Percentiles rank a stretch among this genome's conserved stretches.
These are phyloP conservation scores for Fragaria nilgerrensis DNA, from an alignment of 306 rosid genomes.

Conservation along the genomic window DNA sequence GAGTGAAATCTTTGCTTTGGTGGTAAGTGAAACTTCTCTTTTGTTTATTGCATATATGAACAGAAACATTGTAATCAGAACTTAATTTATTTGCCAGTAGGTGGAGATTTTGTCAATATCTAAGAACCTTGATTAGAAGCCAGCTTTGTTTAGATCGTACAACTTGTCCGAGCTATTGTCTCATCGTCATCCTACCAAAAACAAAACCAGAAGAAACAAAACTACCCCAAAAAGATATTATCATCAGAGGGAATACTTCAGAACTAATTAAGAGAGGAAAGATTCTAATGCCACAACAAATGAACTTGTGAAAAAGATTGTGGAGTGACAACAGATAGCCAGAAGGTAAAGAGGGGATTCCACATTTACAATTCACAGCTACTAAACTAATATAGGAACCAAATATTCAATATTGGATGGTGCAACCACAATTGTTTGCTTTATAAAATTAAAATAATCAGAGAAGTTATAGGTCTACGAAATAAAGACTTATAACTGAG, in stretches of 20 bases:
- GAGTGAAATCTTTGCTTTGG: neutral
- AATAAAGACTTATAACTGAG: neutral
- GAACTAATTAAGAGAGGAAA: neutral
- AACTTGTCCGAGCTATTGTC: conserved; percentile 27
- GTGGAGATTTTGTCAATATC: neutral
- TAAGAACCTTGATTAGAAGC: neutral
- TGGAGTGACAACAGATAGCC: neutral
- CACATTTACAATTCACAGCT: neutral
- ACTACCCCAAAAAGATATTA: neutral
- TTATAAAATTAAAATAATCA: neutral
- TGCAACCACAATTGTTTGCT: neutral
- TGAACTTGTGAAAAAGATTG: neutral
- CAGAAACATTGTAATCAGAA: neutral
- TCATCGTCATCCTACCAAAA: neutral
- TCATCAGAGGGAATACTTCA: neutral
- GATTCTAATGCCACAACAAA: conserved; percentile 3
- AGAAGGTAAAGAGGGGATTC: conserved; percentile 2
- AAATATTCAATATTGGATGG: neutral
- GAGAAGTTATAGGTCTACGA: neutral
- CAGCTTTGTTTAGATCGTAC: neutral
- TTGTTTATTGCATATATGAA: neutral
- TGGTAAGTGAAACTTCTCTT: conserved; percentile 7
- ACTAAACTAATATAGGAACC: neutral
- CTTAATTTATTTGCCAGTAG: neutral
- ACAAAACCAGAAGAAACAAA: conserved; percentile 1